Conservation (phyloP, 1,284 basidiomycete genomes). For the Chondrostereum purpureum region DNA sequence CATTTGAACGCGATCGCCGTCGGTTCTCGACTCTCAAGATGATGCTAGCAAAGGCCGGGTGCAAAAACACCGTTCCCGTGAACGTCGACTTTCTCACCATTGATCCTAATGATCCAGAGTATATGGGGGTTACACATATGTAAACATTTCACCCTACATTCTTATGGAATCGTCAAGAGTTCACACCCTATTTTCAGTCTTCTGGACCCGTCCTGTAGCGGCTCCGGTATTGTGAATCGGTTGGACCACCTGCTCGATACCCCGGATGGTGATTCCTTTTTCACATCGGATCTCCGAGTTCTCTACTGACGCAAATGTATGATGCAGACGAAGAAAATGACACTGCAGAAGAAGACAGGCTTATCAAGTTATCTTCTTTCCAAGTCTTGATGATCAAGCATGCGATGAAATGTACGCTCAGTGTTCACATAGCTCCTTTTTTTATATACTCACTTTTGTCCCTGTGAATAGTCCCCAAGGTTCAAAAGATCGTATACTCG, state of each 20-base stretch:
- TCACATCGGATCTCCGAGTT: no score
- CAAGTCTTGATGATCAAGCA: conserved; percentile 93
- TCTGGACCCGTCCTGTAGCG: conserved; percentile 90
- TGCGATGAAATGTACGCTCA: conserved; percentile 85
- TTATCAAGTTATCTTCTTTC: conserved; percentile 79
- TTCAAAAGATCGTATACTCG: conserved; percentile 87
- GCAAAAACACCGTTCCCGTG: conserved; percentile 69
- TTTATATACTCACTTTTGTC: conserved; percentile 13
- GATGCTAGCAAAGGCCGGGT: conserved; percentile 79
- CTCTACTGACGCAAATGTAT: no score
- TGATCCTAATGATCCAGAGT: conserved; percentile 60
- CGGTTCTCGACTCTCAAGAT: conserved; percentile 75
- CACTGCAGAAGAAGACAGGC: conserved; percentile 54
- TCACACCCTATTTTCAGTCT: conserved; percentile 33
- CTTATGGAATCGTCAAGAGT: neutral
- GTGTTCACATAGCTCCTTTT: conserved; percentile 7
- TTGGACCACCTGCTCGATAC: conserved; percentile 77
- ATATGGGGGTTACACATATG: conserved; percentile 75
- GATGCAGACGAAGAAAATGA: conserved; percentile 39
- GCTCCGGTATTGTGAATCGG: conserved; percentile 87
- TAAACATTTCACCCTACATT: conserved; percentile 30
- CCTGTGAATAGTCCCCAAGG: conserved; percentile 48
- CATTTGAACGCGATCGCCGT: conserved; percentile 79
- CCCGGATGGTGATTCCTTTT: conserved; percentile 8
- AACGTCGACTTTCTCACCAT: conserved; percentile 77